A percentile compares a stretch with the other conserved stretches of the same genome.
These are phyloP conservation scores for Stagonosporopsis tanaceti DNA, from an alignment of 2,329 filamentous ascomycete species.

Conservation along the genomic window DNA sequence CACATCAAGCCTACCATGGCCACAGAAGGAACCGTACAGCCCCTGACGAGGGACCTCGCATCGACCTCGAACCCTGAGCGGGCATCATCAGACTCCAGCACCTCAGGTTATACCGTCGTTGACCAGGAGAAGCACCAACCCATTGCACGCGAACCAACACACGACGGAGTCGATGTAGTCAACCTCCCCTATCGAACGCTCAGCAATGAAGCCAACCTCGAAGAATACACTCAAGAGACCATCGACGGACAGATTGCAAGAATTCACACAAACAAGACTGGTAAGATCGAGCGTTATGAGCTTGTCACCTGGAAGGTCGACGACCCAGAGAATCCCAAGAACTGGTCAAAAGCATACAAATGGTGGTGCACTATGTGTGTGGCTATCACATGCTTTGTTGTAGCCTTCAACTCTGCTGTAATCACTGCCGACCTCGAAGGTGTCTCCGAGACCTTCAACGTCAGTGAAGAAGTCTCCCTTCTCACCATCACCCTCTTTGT, in stretches of 20 bases:
- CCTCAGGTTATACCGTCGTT: conserved; percentile 27
- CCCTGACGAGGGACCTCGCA: conserved; percentile 26
- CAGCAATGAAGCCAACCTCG: conserved; percentile 61
- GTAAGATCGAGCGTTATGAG: conserved; percentile 61
- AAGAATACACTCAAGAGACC: conserved; percentile 72
- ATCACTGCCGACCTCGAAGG: conserved; percentile 78
- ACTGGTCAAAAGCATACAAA: conserved; percentile 80
- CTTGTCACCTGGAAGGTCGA: conserved; percentile 74
- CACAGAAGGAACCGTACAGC: conserved; percentile 23
- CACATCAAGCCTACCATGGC: conserved; percentile 23
- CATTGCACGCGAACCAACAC: conserved; percentile 31
- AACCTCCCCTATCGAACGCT: conserved; percentile 73
- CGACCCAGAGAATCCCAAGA: conserved; percentile 83
- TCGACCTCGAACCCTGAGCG: conserved; percentile 9
- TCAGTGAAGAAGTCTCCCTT: conserved; percentile 76
- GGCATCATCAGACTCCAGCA: conserved; percentile 15
- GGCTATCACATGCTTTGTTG: conserved; percentile 61
- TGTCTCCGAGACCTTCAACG: conserved; percentile 68
- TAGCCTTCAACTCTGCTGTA: conserved; percentile 69
- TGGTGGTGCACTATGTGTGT: conserved; percentile 86
- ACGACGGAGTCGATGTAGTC: conserved; percentile 54
- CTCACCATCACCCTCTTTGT: conserved; percentile 80
- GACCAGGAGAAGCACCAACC: conserved; percentile 26
- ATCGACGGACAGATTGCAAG: conserved; percentile 67
- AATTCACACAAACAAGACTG: conserved; percentile 63